phyloP scores from a whole-genome alignment of 306 rosid genomes.

The Glycine tomentella region DNA sequence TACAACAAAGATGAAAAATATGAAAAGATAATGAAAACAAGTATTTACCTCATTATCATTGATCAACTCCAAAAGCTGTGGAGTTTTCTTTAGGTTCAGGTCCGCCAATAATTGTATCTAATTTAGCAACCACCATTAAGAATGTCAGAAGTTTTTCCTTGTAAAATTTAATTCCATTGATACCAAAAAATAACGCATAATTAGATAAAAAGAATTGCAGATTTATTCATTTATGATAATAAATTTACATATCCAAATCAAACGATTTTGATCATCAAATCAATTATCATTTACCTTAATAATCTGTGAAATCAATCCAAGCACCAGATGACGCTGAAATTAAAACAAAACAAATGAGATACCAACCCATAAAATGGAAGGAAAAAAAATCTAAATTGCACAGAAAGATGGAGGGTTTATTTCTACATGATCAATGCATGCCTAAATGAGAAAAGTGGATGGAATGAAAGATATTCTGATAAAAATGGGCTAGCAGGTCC shows the following conservation, averaged over 20 bases:
- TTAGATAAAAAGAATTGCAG: constrained; percentile 3
- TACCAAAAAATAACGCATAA: constrained; percentile 9
- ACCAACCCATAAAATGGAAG: not conserved
- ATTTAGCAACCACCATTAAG: constrained; percentile 38
- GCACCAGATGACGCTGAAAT: constrained; percentile 97
- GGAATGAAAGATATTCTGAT: not conserved
- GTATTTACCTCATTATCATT: constrained; percentile 76
- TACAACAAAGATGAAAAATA: constrained; percentile 33
- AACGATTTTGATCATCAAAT: not conserved
- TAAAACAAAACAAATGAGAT: constrained; percentile 38
- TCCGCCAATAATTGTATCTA: constrained; percentile 97
- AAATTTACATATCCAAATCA: constrained; percentile 4
- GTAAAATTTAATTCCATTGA: not conserved
- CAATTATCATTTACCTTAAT: constrained; percentile 72
- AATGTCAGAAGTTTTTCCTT: constrained; percentile 34
- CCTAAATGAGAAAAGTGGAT: not conserved
- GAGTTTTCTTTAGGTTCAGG: constrained; percentile 95
- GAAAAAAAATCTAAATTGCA: not conserved
- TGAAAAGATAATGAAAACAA: constrained; percentile 33
- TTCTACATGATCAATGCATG: not conserved
- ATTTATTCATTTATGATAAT: not conserved
- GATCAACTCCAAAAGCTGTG: constrained; percentile 93
- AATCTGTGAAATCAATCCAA: constrained; percentile 94
- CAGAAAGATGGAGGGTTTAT: not conserved
- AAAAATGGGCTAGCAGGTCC: not conserved